These are phyloP conservation scores for Entomortierella parvispora DNA, from an alignment of 192 early-diverging fungal genomes.

Conservation along the genomic window DNA sequence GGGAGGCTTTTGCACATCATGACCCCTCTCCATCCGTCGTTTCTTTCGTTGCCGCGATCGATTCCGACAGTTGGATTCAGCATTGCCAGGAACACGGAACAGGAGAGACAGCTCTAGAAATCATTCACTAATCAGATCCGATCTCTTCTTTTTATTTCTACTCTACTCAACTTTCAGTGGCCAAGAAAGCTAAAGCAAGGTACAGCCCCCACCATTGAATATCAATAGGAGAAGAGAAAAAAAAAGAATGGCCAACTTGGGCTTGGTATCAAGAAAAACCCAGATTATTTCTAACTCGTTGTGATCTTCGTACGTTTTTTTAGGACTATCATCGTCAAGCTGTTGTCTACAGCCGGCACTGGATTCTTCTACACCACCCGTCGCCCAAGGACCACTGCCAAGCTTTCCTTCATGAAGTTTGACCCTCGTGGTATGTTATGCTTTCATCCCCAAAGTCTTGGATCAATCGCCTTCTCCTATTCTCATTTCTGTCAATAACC, in stretches of 20 bases:
- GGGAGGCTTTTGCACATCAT: too few relatives aligned
- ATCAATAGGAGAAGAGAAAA: too few relatives aligned
- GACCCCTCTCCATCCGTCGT: too few relatives aligned
- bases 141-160: neutral
- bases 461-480: too few relatives aligned
- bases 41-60: too few relatives aligned
- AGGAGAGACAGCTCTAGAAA: too few relatives aligned
- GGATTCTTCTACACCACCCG: conserved; percentile 91
- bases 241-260: too few relatives aligned
- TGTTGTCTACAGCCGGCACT: conserved; percentile 90
- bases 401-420: conserved; percentile 92
- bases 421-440: conserved; percentile 81
- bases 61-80: too few relatives aligned
- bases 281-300: neutral
- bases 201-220: conserved; percentile 6
- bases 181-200: conserved; percentile 86
- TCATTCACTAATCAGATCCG: too few relatives aligned
- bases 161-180: conserved; percentile 59
- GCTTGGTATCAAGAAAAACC: neutral
- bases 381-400: conserved; percentile 80
- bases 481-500: too few relatives aligned
- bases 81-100: too few relatives aligned
- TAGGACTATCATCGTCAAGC: conserved; percentile 85
- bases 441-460: neutral
- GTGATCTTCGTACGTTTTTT: neutral